A percentile compares a stretch with the other conserved stretches of the same genome.
These are phyloP conservation scores for Quercus alba DNA, from an alignment of 306 rosid species.

Conservation along the genomic window DNA sequence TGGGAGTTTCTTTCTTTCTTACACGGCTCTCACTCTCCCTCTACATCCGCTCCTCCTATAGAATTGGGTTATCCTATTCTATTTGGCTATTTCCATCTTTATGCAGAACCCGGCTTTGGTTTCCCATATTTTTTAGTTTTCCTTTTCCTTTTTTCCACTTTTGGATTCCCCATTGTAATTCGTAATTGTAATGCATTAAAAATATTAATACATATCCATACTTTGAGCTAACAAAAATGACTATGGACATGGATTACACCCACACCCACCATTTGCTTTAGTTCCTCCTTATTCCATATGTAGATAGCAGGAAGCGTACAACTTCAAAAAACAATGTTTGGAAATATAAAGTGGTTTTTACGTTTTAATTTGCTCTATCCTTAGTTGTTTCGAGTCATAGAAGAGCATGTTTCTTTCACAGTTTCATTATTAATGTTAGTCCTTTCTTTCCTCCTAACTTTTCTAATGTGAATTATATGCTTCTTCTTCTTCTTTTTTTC, in stretches of 20 bases:
- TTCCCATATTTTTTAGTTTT: background rate
- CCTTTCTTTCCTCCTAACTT: background rate
- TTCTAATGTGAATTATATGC: background rate
- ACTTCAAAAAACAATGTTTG: too few relatives aligned
- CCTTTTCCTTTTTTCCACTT: background rate
- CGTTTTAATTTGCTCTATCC: background rate
- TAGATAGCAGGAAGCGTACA: too few relatives aligned
- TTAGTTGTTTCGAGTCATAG: background rate
- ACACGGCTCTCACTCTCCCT: constrained; percentile 22
- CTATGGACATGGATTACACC: too few relatives aligned
- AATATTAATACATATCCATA: background rate
- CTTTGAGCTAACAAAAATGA: background rate
- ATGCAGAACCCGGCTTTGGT: background rate
- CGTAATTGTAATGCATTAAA: background rate
- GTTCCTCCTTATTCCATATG: too few relatives aligned
- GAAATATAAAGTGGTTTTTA: background rate
- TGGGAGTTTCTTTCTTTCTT: too few relatives aligned
- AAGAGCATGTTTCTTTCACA: background rate
- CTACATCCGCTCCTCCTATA: background rate
- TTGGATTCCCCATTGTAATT: background rate
- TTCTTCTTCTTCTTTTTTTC: background rate
- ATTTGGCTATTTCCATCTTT: background rate
- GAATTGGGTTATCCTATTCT: background rate
- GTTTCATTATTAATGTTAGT: background rate
- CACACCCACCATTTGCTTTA: too few relatives aligned